Percentiles rank a stretch among this genome's conserved stretches.
These are phyloP conservation scores for Microstroma glucosiphilum DNA, from an alignment of 1,284 basidiomycete genomes.

Conservation along the genomic window DNA sequence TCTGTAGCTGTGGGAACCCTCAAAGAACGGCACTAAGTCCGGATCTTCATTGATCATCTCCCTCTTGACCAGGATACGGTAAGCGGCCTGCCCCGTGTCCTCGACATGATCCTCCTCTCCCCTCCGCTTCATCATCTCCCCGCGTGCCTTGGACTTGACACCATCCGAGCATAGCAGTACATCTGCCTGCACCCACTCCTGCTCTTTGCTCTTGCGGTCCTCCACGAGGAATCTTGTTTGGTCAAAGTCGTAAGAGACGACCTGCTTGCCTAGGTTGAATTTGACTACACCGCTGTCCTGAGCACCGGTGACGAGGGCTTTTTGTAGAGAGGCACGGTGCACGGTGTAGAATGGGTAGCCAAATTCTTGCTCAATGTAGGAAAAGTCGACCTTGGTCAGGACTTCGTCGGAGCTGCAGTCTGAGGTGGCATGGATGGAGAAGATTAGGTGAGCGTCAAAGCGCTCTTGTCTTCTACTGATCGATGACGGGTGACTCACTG, in stretches of 20 bases:
- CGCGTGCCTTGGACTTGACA: slow-evolving; percentile 47
- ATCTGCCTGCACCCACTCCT: slow-evolving; percentile 49
- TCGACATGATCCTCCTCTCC: slow-evolving; percentile 50
- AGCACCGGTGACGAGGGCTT: slow-evolving; percentile 31
- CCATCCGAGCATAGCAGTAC: slow-evolving; percentile 52
- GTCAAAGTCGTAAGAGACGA: slow-evolving; percentile 48
- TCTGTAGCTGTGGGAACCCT: slow-evolving; percentile 43
- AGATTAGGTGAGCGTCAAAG: not conserved
- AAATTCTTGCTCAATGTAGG: slow-evolving; percentile 43
- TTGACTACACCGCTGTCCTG: slow-evolving; percentile 36
- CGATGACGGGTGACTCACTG: slow-evolving; percentile 24
- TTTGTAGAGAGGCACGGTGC: slow-evolving; percentile 50
- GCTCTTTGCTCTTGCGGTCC: slow-evolving; percentile 11
- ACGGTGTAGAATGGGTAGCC: slow-evolving; percentile 47
- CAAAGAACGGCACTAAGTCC: slow-evolving; percentile 50
- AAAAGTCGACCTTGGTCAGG: slow-evolving; percentile 41
- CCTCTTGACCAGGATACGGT: slow-evolving; percentile 51
- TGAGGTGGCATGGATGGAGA: slow-evolving; percentile 6
- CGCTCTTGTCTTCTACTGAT: not conserved
- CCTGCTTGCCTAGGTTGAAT: slow-evolving; percentile 35
- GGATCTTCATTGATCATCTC: slow-evolving; percentile 48
- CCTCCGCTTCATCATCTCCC: slow-evolving; percentile 42
- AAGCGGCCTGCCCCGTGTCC: slow-evolving; percentile 53
- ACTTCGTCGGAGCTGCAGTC: slow-evolving; percentile 43
- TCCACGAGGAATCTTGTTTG: slow-evolving; percentile 38